These are phyloP conservation scores for Mycena amicta DNA, from an alignment of 768 basidiomycete genomes.

Conservation along the genomic window DNA sequence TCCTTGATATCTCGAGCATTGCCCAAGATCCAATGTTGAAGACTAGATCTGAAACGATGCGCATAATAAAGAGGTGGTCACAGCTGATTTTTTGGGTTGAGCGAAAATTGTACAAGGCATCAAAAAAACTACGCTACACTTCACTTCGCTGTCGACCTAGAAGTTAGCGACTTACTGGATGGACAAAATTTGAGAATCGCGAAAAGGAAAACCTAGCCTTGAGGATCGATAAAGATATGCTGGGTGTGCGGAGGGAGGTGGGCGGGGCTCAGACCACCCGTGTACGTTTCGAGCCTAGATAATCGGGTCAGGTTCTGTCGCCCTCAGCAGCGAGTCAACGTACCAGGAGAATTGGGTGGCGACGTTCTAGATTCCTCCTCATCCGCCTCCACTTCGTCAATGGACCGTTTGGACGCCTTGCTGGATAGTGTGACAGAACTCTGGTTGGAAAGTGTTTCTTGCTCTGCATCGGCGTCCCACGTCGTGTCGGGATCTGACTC, in stretches of 20 bases:
- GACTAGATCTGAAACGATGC: too few relatives aligned
- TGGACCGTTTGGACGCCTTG: conserved; percentile 60
- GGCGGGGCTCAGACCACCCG: conserved; percentile 39
- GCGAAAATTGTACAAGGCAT: not conserved
- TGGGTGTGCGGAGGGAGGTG: conserved; percentile 54
- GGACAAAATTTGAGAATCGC: conserved; percentile 4
- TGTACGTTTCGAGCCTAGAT: conserved; percentile 46
- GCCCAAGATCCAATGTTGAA: too few relatives aligned
- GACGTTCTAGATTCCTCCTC: conserved; percentile 32
- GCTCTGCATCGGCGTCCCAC: conserved; percentile 50
- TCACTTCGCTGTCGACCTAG: conserved; percentile 5
- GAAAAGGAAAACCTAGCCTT: conserved; percentile 24
- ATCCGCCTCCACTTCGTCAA: conserved; percentile 44
- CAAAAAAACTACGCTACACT: conserved; percentile 11
- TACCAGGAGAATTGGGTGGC: conserved; percentile 50
- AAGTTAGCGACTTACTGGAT: conserved; percentile 17
- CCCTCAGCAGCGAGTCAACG: conserved; percentile 9
- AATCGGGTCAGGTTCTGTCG: not conserved
- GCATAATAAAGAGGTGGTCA: not conserved
- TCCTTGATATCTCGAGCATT: too few relatives aligned
- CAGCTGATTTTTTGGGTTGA: not conserved
- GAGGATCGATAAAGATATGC: conserved; percentile 34
- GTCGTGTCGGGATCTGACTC: conserved; percentile 47
- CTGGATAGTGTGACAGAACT: conserved; percentile 62
- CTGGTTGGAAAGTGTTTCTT: conserved; percentile 50